Percentiles rank a stretch among this genome's conserved stretches.
These are phyloP conservation scores for Euryodendron excelsum DNA, from an alignment of 148 eudicot species.

Conservation along the genomic window DNA sequence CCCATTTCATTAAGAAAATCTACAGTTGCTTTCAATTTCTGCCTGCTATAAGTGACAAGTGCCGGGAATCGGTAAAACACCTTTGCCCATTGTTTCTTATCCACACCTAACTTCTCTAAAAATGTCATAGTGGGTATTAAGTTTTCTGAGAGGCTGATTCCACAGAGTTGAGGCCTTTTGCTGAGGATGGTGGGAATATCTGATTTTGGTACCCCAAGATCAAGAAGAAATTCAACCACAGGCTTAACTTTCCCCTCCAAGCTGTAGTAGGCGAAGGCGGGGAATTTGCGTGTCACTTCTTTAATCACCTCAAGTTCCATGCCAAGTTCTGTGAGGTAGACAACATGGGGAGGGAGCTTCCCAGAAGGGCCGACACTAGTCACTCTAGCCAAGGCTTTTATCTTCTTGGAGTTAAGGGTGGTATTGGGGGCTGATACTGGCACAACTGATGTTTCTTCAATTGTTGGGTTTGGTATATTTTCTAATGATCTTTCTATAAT, in stretches of 20 bases:
- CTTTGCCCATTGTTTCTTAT: conserved; percentile 76
- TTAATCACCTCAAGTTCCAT: conserved; percentile 66
- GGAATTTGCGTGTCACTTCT: conserved; percentile 62
- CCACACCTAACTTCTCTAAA: conserved; percentile 71
- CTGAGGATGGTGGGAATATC: conserved; percentile 62
- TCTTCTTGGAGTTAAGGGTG: conserved; percentile 40
- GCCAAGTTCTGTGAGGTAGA: conserved; percentile 73
- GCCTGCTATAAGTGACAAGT: conserved; percentile 73
- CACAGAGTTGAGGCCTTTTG: conserved; percentile 84
- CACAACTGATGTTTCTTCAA: conserved; percentile 27
- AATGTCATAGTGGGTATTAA: conserved; percentile 81
- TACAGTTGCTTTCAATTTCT: conserved; percentile 60
- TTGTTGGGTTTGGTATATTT: conserved; percentile 32
- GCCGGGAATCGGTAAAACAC: conserved; percentile 79
- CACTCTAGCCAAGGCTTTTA: conserved; percentile 58
- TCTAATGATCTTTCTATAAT: conserved; percentile 39
- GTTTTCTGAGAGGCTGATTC: conserved; percentile 73
- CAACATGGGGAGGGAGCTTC: conserved; percentile 60
- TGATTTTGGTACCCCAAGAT: conserved; percentile 71
- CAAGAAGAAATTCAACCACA: conserved; percentile 73
- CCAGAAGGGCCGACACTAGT: conserved; percentile 47
- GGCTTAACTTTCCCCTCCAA: conserved; percentile 83
- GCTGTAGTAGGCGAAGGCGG: conserved; percentile 82
- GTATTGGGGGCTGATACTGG: conserved; percentile 34
- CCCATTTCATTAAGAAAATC: conserved; percentile 83